phyloP scores from a whole-genome alignment of 2,329 filamentous ascomycete species.

The Coniochaeta ligniaria region DNA sequence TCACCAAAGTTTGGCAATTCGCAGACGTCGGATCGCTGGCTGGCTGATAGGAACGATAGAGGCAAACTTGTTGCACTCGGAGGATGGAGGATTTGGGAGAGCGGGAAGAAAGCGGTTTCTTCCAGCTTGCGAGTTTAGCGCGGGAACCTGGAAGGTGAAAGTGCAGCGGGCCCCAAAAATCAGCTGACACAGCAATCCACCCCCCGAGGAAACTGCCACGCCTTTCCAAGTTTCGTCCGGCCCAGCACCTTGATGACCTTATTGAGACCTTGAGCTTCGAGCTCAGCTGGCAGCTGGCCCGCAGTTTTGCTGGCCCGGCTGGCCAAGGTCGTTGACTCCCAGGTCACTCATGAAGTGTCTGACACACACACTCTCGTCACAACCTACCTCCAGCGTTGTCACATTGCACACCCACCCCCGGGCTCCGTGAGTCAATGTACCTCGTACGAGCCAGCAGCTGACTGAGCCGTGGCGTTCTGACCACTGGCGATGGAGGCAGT shows the following conservation, averaged over 20 bases:
- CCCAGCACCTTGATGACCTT: background rate
- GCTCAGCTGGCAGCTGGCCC: background rate
- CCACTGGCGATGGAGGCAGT: background rate
- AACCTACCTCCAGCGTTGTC: background rate
- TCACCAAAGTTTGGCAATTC: background rate
- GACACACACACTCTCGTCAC: background rate
- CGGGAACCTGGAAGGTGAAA: background rate
- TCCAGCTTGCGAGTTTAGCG: conserved; percentile 1
- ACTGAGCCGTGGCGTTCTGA: background rate
- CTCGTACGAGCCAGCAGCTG: background rate
- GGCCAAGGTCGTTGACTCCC: background rate
- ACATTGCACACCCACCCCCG: background rate
- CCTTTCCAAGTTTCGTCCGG: background rate
- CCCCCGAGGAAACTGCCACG: background rate
- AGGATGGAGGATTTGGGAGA: background rate
- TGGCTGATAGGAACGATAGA: background rate
- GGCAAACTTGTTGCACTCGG: background rate
- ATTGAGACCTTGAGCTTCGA: background rate
- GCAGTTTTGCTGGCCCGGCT: background rate
- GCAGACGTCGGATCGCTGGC: background rate
- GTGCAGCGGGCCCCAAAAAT: conserved; percentile 1
- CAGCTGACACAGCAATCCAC: background rate
- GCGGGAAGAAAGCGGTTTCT: background rate
- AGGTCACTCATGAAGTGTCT: background rate
- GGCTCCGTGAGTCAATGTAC: background rate